These are phyloP conservation scores for Blastocystis sp. DNA, from an alignment of 352 stramenopile species.

Conservation along the genomic window DNA sequence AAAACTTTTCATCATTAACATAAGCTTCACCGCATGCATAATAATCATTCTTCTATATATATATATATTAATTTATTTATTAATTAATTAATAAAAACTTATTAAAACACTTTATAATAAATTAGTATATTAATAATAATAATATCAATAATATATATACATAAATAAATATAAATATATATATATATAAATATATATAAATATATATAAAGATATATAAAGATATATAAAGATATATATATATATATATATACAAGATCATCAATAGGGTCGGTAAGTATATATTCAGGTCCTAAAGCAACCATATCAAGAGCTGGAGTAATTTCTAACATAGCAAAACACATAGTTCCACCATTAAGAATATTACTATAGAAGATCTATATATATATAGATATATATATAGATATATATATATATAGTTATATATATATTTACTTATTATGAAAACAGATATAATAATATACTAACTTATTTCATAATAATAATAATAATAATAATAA, in stretches of 20 bases:
- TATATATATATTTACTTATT: too few relatives aligned
- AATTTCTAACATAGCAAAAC: slow-evolving; percentile 21
- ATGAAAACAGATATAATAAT: too few relatives aligned
- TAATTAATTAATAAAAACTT: slow-evolving; percentile 14
- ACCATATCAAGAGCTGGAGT: slow-evolving; percentile 28
- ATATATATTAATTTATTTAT: not conserved
- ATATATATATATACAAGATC: not conserved
- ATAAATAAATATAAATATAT: not conserved
- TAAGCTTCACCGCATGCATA: too few relatives aligned
- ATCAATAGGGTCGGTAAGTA: slow-evolving; percentile 10
- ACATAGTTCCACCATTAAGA: slow-evolving; percentile 4
- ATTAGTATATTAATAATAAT: slow-evolving; percentile 10
- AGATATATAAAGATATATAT: not conserved
- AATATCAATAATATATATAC: slow-evolving; percentile 29
- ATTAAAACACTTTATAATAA: slow-evolving; percentile 9
- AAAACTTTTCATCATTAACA: too few relatives aligned
- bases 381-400: too few relatives aligned
- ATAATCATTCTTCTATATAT: too few relatives aligned
- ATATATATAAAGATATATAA: not conserved
- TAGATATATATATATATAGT: too few relatives aligned
- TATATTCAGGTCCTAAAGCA: slow-evolving; percentile 25
- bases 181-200: slow-evolving; percentile 17
- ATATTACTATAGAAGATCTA: slow-evolving; percentile 35
- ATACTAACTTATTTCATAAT: too few relatives aligned
- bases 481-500: too few relatives aligned